Evolutionary conservation across 768 basidiomycete genomes (phyloP).

Genomic region (Zangia roseola): DNA sequence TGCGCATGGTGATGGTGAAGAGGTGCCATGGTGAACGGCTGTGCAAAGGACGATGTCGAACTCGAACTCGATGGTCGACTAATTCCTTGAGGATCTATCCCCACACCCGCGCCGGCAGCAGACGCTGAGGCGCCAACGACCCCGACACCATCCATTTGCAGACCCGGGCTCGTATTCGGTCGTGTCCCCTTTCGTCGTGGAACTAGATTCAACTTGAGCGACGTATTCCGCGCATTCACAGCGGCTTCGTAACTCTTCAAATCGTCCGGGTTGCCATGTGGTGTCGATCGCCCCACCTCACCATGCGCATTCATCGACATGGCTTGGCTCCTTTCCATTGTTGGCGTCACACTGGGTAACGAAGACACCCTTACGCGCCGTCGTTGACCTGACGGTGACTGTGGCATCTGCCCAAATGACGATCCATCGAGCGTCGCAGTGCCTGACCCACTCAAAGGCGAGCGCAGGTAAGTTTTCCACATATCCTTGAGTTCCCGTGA

Average conservation of each 20-base stretch:
- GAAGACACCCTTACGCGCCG: conserved; percentile 60
- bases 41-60: conserved; percentile 39
- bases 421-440: conserved; percentile 8
- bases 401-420: conserved; percentile 19
- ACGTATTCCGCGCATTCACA: conserved; percentile 64
- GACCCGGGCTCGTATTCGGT: conserved; percentile 16
- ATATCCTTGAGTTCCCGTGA: conserved; percentile 60
- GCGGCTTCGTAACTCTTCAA: conserved; percentile 73
- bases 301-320: conserved; percentile 20
- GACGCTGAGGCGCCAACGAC: neutral
- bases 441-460: conserved; percentile 49
- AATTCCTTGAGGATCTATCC: conserved; percentile 18
- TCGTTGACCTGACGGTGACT: conserved; percentile 29
- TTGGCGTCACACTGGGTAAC: conserved; percentile 71
- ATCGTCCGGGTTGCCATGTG: conserved; percentile 56
- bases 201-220: conserved; percentile 55
- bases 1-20: conserved; percentile 8
- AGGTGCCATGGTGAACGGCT: conserved; percentile 36
- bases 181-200: conserved; percentile 38
- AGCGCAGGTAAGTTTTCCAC: conserved; percentile 75
- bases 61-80: conserved; percentile 40
- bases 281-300: conserved; percentile 34
- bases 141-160: conserved; percentile 8
- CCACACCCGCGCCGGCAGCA: neutral
- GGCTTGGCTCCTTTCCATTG: conserved; percentile 28